These are phyloP conservation scores for Metschnikowia amazonensis DNA, from an alignment of 805 yeast genomes.

Conservation along the genomic window DNA sequence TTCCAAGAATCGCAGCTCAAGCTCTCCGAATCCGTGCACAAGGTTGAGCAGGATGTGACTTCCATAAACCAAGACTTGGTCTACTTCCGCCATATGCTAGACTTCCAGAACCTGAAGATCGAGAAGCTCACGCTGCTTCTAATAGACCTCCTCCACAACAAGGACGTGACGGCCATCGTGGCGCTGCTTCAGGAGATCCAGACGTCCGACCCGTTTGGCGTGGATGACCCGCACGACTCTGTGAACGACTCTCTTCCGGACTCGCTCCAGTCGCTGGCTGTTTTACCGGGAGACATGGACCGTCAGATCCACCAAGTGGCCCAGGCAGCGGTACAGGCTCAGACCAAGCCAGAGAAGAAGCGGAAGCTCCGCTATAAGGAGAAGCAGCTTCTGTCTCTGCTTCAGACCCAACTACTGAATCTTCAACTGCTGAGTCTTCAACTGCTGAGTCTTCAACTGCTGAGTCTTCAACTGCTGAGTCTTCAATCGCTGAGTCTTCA, in stretches of 20 bases:
- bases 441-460: too few species aligned
- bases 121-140: slow-evolving; percentile 36
- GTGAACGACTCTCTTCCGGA: slow-evolving; percentile 17
- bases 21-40: slow-evolving; percentile 13
- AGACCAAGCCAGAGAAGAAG: slow-evolving; percentile 16
- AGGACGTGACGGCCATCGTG: slow-evolving; percentile 23
- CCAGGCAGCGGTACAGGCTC: slow-evolving; percentile 36
- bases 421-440: too few species aligned
- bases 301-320: slow-evolving; percentile 41
- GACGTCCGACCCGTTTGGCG: slow-evolving; percentile 17
- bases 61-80: slow-evolving; percentile 31
- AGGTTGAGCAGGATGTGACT: slow-evolving; percentile 28
- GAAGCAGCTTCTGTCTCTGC: background rate
- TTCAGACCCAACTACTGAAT: background rate
- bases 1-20: slow-evolving; percentile 14
- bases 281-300: slow-evolving; percentile 36
- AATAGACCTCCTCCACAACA: slow-evolving; percentile 30
- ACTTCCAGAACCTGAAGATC: slow-evolving; percentile 35
- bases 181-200: slow-evolving; percentile 30
- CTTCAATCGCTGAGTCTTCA: too few species aligned
- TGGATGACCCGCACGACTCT: slow-evolving; percentile 14
- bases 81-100: slow-evolving; percentile 34
- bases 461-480: too few species aligned
- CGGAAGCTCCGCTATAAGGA: slow-evolving; percentile 12
- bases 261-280: slow-evolving; percentile 5